These are phyloP conservation scores for Phytophthora pistaciae DNA, from an alignment of 352 stramenopile species.

Conservation along the genomic window DNA sequence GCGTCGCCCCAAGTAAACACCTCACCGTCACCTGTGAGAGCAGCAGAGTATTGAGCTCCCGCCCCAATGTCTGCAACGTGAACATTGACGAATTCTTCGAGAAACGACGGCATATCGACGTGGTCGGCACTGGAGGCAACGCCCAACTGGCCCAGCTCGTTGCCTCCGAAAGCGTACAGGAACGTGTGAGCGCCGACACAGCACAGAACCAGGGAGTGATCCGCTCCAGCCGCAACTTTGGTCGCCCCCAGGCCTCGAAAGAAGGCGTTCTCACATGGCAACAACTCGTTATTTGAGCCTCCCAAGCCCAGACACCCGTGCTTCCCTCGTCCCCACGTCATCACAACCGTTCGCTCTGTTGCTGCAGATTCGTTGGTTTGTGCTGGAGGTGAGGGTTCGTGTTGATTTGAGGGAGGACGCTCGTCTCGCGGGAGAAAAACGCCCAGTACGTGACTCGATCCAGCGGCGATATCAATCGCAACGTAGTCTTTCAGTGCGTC, in stretches of 20 bases:
- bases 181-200: constrained; percentile 43
- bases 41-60: constrained; percentile 62
- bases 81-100: constrained; percentile 61
- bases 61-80: constrained; percentile 57
- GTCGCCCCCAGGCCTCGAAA: constrained; percentile 65
- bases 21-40: constrained; percentile 66
- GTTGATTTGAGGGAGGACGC: background rate
- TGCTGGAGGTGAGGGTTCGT: background rate
- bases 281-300: constrained; percentile 29
- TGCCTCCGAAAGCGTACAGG: constrained; percentile 80
- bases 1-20: constrained; percentile 79
- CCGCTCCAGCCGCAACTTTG: constrained; percentile 56
- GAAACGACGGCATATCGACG: constrained; percentile 64
- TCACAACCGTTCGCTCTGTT: constrained; percentile 50
- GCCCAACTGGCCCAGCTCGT: constrained; percentile 71
- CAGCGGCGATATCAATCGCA: constrained; percentile 56
- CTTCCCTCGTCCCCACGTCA: constrained; percentile 53
- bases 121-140: constrained; percentile 42
- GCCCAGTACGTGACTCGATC: constrained; percentile 58
- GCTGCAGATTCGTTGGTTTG: constrained; percentile 5
- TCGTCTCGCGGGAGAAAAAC: constrained; percentile 40
- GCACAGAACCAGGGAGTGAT: constrained; percentile 79
- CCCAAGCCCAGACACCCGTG: constrained; percentile 71
- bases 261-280: constrained; percentile 58
- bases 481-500: constrained; percentile 34